Conservation (phyloP, 176 grass and related monocot genomes). For the Rhynchospora breviuscula region DNA sequence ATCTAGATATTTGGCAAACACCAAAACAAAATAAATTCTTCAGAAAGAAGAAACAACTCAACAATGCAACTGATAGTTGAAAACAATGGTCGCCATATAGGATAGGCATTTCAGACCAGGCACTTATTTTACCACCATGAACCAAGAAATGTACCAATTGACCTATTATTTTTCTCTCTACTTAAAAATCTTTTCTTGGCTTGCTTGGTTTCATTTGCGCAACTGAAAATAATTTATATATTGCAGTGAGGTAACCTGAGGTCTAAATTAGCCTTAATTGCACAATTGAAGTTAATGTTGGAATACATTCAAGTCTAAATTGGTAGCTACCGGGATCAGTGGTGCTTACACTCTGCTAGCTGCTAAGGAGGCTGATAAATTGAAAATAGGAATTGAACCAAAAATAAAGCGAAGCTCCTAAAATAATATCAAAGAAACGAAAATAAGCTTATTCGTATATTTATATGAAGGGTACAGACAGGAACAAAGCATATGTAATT, state of each 20-base stretch:
- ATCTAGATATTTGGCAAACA: conserved; percentile 44
- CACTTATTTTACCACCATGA: background rate
- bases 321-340: background rate
- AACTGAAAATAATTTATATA: background rate
- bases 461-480: background rate
- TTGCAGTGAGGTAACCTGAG: background rate
- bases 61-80: background rate
- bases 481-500: background rate
- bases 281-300: background rate
- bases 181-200: background rate
- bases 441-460: background rate
- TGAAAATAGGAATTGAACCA: conserved; percentile 73
- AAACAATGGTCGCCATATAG: background rate
- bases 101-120: background rate
- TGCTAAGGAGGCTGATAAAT: conserved; percentile 78
- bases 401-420: conserved; percentile 96
- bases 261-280: background rate
- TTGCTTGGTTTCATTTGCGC: background rate
- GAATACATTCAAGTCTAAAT: background rate
- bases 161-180: background rate
- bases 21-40: conserved; percentile 19
- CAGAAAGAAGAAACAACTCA: background rate
- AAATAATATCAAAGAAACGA: conserved; percentile 9
- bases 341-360: conserved; percentile 73
- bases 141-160: background rate